Base-by-base conservation (phyloP, 2,329 filamentous ascomycete species). In the Aspergillus phoenicis region DNA sequence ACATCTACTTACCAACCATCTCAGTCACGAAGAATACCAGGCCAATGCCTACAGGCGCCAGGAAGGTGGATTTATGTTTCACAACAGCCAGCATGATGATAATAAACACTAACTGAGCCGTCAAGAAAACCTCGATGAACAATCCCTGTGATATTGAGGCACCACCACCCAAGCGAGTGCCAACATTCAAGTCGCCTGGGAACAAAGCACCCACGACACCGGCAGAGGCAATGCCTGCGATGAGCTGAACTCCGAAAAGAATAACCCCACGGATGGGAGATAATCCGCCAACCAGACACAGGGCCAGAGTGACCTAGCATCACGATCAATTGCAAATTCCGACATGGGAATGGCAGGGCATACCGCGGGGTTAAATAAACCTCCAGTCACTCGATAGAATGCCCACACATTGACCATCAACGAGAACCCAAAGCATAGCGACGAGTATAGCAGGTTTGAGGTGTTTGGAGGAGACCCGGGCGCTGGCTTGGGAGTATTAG, bases 11-110 rank as follows among this genome's bases (percentile, higher is more conserved):
- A 74, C 81, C 83, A 4, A 80, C 75, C 53, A 86, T 63, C 60
- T 86, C 81, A 0, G 80, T 78, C 47, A 91, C 83, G 73, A 92
- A 91, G 57, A 92, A 82, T 0, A 89, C 81, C 2, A 91, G 75
- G 1, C 90, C 90, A 66, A 93, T 91, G 11, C 87, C 89, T 3
- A 92, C 77, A 0, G 90, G 89, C 0, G 89, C 89, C 1, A 91
- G 77, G 70, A 83, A 91, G 0, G 89, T 92, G 2, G 86, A 85
- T 48, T 87, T 87, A 73, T 91, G 89, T 77, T 92, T 91, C 72
- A 91, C 88, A 4, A 86, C 85, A 0, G 88, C 89, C 48, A 91
- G 81, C 84, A 91, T 89, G 72, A 87, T 85, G 30, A 90, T 85
- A 2, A 87, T 84, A 57, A 90, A 79, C 7, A 89, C 83, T 8